These are phyloP conservation scores for Monosporascus ibericus DNA, from an alignment of 2,329 filamentous ascomycete species.

Conservation along the genomic window DNA sequence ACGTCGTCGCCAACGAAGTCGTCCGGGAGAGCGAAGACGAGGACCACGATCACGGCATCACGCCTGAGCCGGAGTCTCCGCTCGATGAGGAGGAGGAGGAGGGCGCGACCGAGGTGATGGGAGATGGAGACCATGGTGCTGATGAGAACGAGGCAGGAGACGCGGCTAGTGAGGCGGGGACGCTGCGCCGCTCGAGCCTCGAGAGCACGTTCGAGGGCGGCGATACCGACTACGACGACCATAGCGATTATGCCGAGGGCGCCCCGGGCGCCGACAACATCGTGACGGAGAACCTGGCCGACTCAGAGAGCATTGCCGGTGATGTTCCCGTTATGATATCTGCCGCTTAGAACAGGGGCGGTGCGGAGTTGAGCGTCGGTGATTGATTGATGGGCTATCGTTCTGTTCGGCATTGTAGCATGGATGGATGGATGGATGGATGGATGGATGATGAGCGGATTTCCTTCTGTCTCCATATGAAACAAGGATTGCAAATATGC, in stretches of 20 bases:
- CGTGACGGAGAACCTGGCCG: slow-evolving; percentile 23
- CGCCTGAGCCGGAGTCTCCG: neutral
- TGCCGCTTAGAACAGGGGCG: slow-evolving; percentile 14
- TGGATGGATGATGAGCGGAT: slow-evolving; percentile 1
- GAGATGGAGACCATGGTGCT: slow-evolving; percentile 4
- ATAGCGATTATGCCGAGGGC: slow-evolving; percentile 45
- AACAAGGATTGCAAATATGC: too few species aligned
- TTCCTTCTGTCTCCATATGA: too few species aligned
- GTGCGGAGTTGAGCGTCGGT: slow-evolving; percentile 1
- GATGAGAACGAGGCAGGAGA: slow-evolving; percentile 12
- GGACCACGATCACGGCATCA: slow-evolving; percentile 15
- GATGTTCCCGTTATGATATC: slow-evolving; percentile 31
- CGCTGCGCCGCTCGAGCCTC: slow-evolving; percentile 40
- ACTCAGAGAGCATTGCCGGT: slow-evolving; percentile 23
- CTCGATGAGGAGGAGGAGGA: slow-evolving; percentile 22
- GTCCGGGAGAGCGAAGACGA: slow-evolving; percentile 21
- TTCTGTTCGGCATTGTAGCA: neutral
- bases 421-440: slow-evolving; percentile 1
- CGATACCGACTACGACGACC: slow-evolving; percentile 31
- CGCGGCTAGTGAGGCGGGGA: slow-evolving; percentile 46
- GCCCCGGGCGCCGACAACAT: slow-evolving; percentile 24
- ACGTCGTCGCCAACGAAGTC: slow-evolving; percentile 15
- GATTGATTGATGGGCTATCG: neutral
- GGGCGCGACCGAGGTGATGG: slow-evolving; percentile 15
- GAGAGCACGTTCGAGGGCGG: slow-evolving; percentile 41